phyloP scores from a whole-genome alignment of 2,329 filamentous ascomycete genomes.

The Fusarium concolor region DNA sequence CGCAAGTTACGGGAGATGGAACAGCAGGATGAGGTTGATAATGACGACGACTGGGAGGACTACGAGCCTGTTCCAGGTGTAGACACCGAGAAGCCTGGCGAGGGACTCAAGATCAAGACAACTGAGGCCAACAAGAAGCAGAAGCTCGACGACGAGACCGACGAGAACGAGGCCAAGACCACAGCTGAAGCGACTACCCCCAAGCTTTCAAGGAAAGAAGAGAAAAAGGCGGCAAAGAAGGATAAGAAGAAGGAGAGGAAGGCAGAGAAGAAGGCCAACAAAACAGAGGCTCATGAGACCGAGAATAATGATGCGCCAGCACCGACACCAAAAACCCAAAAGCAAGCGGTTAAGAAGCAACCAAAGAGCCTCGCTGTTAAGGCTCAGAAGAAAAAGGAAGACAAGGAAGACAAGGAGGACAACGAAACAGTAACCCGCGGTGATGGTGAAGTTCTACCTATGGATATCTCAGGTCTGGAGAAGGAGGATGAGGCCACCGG shows the following conservation, averaged over 20 bases:
- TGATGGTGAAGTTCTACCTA: constrained; percentile 38
- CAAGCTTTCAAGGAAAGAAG: constrained; percentile 65
- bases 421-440: constrained; percentile 16
- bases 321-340: constrained; percentile 41
- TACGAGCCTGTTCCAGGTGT: constrained; percentile 64
- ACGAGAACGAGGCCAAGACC: constrained; percentile 39
- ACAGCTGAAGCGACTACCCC: constrained; percentile 59
- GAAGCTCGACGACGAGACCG: constrained; percentile 50
- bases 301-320: constrained; percentile 46
- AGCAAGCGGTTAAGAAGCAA: constrained; percentile 47
- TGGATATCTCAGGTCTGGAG: constrained; percentile 47
- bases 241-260: constrained; percentile 59
- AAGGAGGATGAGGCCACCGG: constrained; percentile 59
- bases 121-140: constrained; percentile 68
- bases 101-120: constrained; percentile 68
- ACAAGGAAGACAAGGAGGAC: constrained; percentile 28
- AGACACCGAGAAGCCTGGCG: constrained; percentile 69
- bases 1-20: constrained; percentile 78
- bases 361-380: constrained; percentile 33
- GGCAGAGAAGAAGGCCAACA: constrained; percentile 58
- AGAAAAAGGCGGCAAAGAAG: constrained; percentile 63
- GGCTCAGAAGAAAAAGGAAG: constrained; percentile 36
- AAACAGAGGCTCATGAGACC: constrained; percentile 50
- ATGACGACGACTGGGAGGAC: constrained; percentile 60
- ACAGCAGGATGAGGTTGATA: constrained; percentile 57